Base-by-base conservation (phyloP, 2,329 filamentous ascomycete genomes). In the Microdochium nivale region DNA sequence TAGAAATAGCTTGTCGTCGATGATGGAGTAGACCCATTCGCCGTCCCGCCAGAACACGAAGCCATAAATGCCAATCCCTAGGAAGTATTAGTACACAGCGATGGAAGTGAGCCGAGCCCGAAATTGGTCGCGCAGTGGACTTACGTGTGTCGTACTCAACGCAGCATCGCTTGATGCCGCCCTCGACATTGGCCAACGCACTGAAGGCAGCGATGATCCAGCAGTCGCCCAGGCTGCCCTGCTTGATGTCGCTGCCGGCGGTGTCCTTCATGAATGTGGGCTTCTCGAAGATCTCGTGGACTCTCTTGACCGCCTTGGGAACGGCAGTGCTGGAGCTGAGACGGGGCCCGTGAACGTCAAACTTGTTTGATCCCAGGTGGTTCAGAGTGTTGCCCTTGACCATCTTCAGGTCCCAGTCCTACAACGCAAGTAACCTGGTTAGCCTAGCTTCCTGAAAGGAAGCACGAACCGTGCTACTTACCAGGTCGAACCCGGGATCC, bases 31-130 rank as follows among this genome's bases (percentile, higher is more conserved):
- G 52, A 92, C 87, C 90, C 90, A 96, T 67, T 94, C 88, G 50
- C 90, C 90, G 61, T 95, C 90, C 64, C 89, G 75, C 64, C 87
- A 88, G 64, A 95, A 95, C 48, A 95, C 88, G 61, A 95, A 95
- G 1, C 90, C 90, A 61, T 95, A 95, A 3, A 95, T 90, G 9
- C 90, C 89, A 49, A 94, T 83, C 56, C 79, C 75, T 68, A 79
- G 73, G 55, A 67, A 70, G 53, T 75, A 69, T 65, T 37, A 55
- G 47, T 21, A 25, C 49, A 30, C 23, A 23, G 23, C 24, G 47
- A 23, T 43, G 48, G 10, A 3, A 7, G 25, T 24, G 21, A 10
- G 3, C 21, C 5, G 14, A 14, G 2, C 11, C 10, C 37, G 14
- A 2, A 48, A 21, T 2, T 27, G 33, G n/a, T 7, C 33, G 3